Evolutionary conservation across 2,329 filamentous ascomycete species (phyloP).

Genomic region (Pyricularia sp.): DNA sequence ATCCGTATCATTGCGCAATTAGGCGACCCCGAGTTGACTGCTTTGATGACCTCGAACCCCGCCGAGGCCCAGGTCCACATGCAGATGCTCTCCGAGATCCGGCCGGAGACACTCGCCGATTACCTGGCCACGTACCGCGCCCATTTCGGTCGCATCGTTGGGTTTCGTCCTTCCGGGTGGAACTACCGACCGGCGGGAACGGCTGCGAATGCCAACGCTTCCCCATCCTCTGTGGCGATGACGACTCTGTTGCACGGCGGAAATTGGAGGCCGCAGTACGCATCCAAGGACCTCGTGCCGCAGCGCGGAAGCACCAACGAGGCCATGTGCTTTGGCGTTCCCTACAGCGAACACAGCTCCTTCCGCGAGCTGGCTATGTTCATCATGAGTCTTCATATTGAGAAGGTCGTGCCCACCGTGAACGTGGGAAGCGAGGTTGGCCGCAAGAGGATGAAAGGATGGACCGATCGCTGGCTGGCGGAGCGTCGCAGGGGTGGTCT

Average conservation of each 20-base stretch:
- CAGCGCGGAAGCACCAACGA: conserved; percentile 77
- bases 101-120: conserved; percentile 80
- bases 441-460: conserved; percentile 52
- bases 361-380: conserved; percentile 95
- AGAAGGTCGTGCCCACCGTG: conserved; percentile 86
- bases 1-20: conserved; percentile 76
- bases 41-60: conserved; percentile 70
- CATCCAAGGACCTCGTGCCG: conserved; percentile 61
- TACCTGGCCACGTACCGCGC: conserved; percentile 75
- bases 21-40: conserved; percentile 72
- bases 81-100: conserved; percentile 92
- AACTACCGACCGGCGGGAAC: conserved; percentile 63
- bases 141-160: conserved; percentile 78
- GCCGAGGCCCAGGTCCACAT: conserved; percentile 90
- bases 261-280: conserved; percentile 69
- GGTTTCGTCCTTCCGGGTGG: conserved; percentile 91
- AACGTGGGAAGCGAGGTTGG: conserved; percentile 59
- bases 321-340: conserved; percentile 84
- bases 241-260: conserved; percentile 44
- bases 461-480: conserved; percentile 53
- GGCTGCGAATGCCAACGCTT: conserved; percentile 40
- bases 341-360: conserved; percentile 91
- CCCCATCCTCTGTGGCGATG: conserved; percentile 39
- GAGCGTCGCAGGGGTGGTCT: conserved; percentile 49
- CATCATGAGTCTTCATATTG: conserved; percentile 76